Percentiles rank a stretch among this genome's conserved stretches.
phyloP scores from a whole-genome alignment of 2,329 filamentous ascomycete genomes.

The Talaromyces sp. region DNA sequence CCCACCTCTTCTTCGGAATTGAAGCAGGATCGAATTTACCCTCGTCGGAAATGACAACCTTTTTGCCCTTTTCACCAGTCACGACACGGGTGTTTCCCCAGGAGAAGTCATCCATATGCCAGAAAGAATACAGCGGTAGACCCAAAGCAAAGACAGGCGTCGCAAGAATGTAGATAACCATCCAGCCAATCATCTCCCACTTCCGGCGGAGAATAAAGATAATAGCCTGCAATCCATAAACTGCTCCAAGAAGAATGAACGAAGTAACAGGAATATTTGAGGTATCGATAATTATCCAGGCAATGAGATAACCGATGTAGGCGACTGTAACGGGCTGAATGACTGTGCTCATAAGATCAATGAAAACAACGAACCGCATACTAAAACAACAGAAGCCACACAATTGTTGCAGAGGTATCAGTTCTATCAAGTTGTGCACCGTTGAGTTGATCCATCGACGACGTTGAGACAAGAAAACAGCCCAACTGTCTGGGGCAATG shows the following conservation, averaged over 20 bases:
- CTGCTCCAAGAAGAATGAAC: conserved; percentile 86
- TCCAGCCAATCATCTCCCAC: conserved; percentile 99
- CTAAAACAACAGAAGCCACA: conserved; percentile 99
- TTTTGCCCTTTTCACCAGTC: conserved; percentile 85
- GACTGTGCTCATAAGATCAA: conserved; percentile 86
- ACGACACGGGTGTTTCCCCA: conserved; percentile 99
- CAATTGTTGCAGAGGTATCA: conserved; percentile 86
- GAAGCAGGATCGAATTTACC: conserved; percentile 92
- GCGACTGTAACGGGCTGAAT: conserved; percentile 86
- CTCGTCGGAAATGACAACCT: conserved; percentile 90
- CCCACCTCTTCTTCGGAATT: conserved; percentile 98
- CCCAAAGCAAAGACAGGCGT: conserved; percentile 88
- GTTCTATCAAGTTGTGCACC: conserved; percentile 92
- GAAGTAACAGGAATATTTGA: conserved; percentile 72
- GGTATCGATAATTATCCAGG: conserved; percentile 58
- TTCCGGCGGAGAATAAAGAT: conserved; percentile 96
- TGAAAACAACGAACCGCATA: conserved; percentile 96
- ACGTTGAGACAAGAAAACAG: conserved; percentile 93
- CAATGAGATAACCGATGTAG: conserved; percentile 86
- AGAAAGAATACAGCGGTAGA: conserved; percentile 90
- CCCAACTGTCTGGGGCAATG: conserved; percentile 89
- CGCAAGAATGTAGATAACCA: conserved; percentile 89
- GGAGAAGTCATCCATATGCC: conserved; percentile 99
- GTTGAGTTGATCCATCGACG: conserved; percentile 99
- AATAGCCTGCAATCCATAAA: conserved; percentile 93